Base-by-base conservation (phyloP, 108 stramenopile species). In the Stephanodiscus triporus region DNA sequence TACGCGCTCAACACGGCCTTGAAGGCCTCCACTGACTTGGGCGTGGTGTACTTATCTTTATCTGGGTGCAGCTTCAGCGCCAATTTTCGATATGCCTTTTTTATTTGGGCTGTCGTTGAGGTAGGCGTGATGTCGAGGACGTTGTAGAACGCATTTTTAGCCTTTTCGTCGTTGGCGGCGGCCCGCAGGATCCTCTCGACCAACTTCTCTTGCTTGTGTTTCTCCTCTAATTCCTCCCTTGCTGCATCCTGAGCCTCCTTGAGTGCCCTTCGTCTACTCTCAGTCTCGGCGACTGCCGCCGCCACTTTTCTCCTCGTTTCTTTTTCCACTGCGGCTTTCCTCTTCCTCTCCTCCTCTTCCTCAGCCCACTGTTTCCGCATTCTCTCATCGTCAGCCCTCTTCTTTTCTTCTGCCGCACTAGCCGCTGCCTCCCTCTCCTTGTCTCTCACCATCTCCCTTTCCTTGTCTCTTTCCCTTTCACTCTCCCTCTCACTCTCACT, bases 51-150 rank as follows among this genome's bases (percentile, higher is more conserved):
- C 60, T n/a, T 36, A 16, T 61, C 36, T 40, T 61, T 61, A n/a
- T 61, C 60, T 6, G 60, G 60, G 36, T 61, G 60, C 10, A 61
- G 37, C 36, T 9, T 38, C 11, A 97, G 65, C 10, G 87, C 87
- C 20, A 90, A 53, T 54, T 88, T 88, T 14, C 87, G 81, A 50
- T 85, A 88, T 13, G 89, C 85, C 73, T 88, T 90, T 70, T 81
- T 90, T 26, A 90, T 86, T 37, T 85, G 81, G 11, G 78, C 64
- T 4, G 68, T 76, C 4, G 85, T 53, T 26, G 80, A 82, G 1
- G 37, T 49, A 29, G 66, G 34, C 8, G 54, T 11, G 47, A 89
- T 60, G 6, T 83, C 86, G 30, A 89, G 63, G 17, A 82, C 55
- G 17, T 84, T 63, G 66, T 86, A 89, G 60, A 43, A 40, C 1